Base-by-base conservation (phyloP, 257 asterid genomes). In the Penstemon davidsonii region DNA sequence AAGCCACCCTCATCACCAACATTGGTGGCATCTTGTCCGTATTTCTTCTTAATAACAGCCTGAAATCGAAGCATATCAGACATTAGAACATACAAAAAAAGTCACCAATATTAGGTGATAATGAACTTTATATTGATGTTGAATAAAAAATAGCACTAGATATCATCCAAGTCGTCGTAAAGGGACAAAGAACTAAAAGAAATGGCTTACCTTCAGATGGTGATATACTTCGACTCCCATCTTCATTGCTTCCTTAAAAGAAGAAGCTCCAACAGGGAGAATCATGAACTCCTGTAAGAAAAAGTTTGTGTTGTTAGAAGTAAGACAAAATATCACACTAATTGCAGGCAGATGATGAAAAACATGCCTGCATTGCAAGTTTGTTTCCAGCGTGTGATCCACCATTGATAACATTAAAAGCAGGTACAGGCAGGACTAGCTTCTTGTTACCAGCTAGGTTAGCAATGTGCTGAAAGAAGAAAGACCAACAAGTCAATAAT, bases 331-430 rank as follows among this genome's bases (percentile, higher is more conserved):
- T 25, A 52, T n/a, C 41, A 65, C 39, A 2, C 33, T 2, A 58
- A 10, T 46, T 10, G 4, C 60, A 62, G 53, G 6, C 60, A 62
- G 53, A n/a, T 47, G 19, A 25, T n/a, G 37, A 7, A 12, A 43
- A 41, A 64, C 82, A 71, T 78, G 74, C 97, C 97, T 91, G 99
- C 99, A 93, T 93, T 61, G 99, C 99, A 55, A 93, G 97, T 72
- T 93, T 93, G 90, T 93, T 93, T 43, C 99, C 99, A 5, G 99
- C 99, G 66, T 90, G 99, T 18, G 99, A 93, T 78, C 97, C 99
- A 76, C 99, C 99, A 66, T 93, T 93, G 77, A 93, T 93, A 43
- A 93, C 99, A 76, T 93, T 93, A 84, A 93, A 93, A 61, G 99
- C 99, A 45, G 99, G 99, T 50, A 93, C 99, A 25, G 97, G 99